phyloP scores from a whole-genome alignment of 495 filamentous ascomycete genomes.

The Cryomyces minteri region DNA sequence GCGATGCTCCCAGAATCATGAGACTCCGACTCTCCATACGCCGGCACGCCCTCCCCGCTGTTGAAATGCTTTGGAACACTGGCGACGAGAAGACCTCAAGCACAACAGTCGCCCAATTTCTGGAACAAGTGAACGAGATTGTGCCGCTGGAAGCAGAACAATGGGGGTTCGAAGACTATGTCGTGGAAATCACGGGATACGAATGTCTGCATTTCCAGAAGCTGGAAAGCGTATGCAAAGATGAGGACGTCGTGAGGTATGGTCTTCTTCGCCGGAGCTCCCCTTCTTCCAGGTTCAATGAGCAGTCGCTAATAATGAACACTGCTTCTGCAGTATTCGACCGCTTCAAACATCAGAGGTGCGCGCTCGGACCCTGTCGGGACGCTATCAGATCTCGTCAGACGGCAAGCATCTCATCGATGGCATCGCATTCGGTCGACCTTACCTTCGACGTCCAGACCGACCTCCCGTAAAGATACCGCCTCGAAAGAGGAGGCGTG shows the following conservation, averaged over 20 bases:
- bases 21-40: constrained; percentile 68
- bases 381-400: constrained; percentile 63
- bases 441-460: constrained; percentile 37
- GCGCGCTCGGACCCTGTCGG: constrained; percentile 52
- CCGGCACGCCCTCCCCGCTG: constrained; percentile 61
- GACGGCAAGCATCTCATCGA: constrained; percentile 77
- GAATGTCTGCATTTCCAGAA: constrained; percentile 82
- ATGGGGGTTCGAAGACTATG: constrained; percentile 89
- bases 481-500: constrained; percentile 49
- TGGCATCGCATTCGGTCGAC: constrained; percentile 72
- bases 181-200: constrained; percentile 63
- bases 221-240: constrained; percentile 48
- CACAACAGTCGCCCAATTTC: constrained; percentile 54
- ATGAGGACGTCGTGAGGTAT: constrained; percentile 74
- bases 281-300: background rate
- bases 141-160: constrained; percentile 67
- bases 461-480: constrained; percentile 60
- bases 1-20: constrained; percentile 27
- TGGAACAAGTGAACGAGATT: constrained; percentile 68
- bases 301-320: background rate
- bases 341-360: constrained; percentile 61
- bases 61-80: constrained; percentile 54
- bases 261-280: constrained; percentile 12
- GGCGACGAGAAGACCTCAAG: constrained; percentile 20
- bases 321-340: constrained; percentile 43